phyloP scores from a whole-genome alignment of 2,329 filamentous ascomycete species.

The Alternaria novae-zelandiae region DNA sequence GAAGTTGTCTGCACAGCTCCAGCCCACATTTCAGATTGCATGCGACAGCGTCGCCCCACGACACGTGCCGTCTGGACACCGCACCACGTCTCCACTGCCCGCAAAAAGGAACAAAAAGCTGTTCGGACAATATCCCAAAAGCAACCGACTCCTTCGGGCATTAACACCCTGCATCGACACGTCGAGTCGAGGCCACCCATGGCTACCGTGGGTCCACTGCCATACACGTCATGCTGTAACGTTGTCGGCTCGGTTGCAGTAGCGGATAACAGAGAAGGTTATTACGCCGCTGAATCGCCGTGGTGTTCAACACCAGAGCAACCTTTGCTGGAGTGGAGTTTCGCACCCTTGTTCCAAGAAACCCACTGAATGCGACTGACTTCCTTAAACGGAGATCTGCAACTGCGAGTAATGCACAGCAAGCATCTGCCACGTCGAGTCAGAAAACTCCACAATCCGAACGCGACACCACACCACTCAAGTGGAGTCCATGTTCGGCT shows the following conservation, averaged over 20 bases:
- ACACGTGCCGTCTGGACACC: neutral
- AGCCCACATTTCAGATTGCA: neutral
- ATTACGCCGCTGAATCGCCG: constrained; percentile 5
- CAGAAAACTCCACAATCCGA: neutral
- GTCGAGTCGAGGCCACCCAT: neutral
- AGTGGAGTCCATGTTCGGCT: neutral
- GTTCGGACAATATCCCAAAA: constrained; percentile 1
- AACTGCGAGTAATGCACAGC: neutral
- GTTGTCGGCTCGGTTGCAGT: constrained; percentile 9
- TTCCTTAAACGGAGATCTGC: neutral
- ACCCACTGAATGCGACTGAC: neutral
- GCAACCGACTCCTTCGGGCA: neutral
- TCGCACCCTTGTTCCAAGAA: neutral
- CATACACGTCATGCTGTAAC: constrained; percentile 10
- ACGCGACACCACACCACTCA: neutral
- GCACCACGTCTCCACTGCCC: neutral
- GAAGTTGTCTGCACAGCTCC: neutral
- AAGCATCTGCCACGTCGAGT: neutral
- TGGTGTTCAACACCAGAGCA: constrained; percentile 2
- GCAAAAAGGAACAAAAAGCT: neutral
- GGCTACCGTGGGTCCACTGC: neutral
- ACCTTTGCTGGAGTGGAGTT: neutral
- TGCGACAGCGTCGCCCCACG: neutral
- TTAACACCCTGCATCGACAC: constrained; percentile 9
- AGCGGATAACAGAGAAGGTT: neutral